phyloP scores from a whole-genome alignment of 352 stramenopile species.

The Phytophthora pisi region DNA sequence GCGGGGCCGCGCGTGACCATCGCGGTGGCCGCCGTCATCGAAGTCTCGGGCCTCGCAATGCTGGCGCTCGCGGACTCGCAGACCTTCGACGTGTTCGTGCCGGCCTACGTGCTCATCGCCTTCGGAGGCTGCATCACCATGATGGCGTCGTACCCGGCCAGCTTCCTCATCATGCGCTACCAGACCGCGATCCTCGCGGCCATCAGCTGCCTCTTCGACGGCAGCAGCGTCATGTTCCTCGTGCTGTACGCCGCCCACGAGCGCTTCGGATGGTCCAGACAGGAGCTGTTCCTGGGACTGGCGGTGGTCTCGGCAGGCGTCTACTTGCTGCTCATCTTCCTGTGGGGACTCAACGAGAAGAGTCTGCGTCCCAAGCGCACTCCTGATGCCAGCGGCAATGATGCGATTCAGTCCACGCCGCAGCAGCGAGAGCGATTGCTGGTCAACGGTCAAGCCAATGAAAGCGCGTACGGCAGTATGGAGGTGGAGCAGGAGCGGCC shows the following conservation, averaged over 20 bases:
- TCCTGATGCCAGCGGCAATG: conserved; percentile 19
- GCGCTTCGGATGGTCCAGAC: conserved; percentile 47
- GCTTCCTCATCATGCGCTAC: conserved; percentile 74
- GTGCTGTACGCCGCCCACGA: conserved; percentile 64
- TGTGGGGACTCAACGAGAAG: conserved; percentile 82
- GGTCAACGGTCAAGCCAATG: conserved; percentile 23
- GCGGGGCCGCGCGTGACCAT: conserved; percentile 65
- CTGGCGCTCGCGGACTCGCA: conserved; percentile 80
- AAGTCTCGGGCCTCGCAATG: conserved; percentile 71
- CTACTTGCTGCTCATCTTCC: conserved; percentile 67
- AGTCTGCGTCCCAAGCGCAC: conserved; percentile 41
- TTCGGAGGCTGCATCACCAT: conserved; percentile 82
- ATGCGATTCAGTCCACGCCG: conserved; percentile 11
- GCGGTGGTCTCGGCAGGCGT: conserved; percentile 47
- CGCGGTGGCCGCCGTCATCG: conserved; percentile 56
- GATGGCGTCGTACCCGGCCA: conserved; percentile 79
- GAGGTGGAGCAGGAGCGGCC: conserved; percentile 23
- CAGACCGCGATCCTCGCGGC: conserved; percentile 80
- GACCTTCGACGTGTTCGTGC: conserved; percentile 76
- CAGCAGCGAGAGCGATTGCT: conserved; percentile 44
- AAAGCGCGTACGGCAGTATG: conserved; percentile 33
- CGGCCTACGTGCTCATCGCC: conserved; percentile 68
- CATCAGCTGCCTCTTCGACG: conserved; percentile 82
- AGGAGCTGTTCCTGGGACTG: conserved; percentile 58
- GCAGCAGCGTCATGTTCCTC: conserved; percentile 77